A percentile compares a stretch with the other conserved stretches of the same genome.
Evolutionary conservation across 768 basidiomycete species (phyloP).

Genomic region (Gyrodon lividus): DNA sequence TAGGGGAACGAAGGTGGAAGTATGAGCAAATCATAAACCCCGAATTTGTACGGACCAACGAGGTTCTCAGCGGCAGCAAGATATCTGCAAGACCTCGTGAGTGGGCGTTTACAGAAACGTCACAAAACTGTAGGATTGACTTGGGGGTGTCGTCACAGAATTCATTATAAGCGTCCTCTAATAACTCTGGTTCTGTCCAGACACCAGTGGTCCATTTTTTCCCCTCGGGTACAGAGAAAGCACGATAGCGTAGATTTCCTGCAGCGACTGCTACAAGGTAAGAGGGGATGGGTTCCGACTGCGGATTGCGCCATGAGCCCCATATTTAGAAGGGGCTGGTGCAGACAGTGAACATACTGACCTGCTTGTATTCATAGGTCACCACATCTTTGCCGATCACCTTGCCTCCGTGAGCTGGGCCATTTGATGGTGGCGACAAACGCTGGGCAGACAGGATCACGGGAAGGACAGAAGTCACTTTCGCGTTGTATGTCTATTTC

Average conservation of each 20-base stretch:
- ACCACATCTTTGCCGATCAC: constrained; percentile 71
- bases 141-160: constrained; percentile 83
- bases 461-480: constrained; percentile 75
- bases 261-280: constrained; percentile 92
- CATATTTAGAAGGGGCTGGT: not conserved
- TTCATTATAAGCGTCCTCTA: constrained; percentile 81
- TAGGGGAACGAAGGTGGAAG: constrained; percentile 92
- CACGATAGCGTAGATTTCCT: constrained; percentile 75
- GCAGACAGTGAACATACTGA: constrained; percentile 25
- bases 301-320: not conserved
- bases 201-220: constrained; percentile 81
- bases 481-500: constrained; percentile 77
- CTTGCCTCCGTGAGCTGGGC: constrained; percentile 71
- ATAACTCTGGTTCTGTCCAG: constrained; percentile 87
- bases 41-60: constrained; percentile 75
- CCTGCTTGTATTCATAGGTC: constrained; percentile 77
- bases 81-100: constrained; percentile 46
- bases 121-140: constrained; percentile 33
- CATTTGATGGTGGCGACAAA: constrained; percentile 69
- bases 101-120: not conserved
- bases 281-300: constrained; percentile 85
- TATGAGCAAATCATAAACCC: constrained; percentile 86
- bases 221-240: constrained; percentile 58
- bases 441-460: constrained; percentile 84
- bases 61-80: constrained; percentile 70